phyloP scores from a whole-genome alignment of 169 alveolate species.

The Amoebophrya sp. region DNA sequence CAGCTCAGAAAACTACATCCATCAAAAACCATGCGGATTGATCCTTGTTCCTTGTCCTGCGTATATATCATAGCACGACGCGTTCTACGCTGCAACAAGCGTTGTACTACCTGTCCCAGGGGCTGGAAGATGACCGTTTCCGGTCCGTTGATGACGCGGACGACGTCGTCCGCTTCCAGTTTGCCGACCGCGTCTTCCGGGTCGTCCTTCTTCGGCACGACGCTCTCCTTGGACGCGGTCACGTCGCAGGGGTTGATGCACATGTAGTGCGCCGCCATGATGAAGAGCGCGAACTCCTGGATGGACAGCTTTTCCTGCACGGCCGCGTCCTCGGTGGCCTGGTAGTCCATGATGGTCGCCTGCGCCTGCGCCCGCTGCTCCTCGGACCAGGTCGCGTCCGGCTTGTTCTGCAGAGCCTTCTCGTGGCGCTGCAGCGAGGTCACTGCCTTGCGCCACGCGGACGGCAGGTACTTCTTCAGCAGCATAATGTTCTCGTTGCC shows the following conservation, averaged over 20 bases:
- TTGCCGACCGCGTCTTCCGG: neutral
- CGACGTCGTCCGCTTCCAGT: neutral
- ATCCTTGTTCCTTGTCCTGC: too few species aligned
- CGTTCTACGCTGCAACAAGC: too few species aligned
- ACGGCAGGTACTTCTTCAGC: neutral
- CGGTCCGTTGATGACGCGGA: neutral
- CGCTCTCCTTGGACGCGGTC: neutral
- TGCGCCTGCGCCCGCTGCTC: neutral
- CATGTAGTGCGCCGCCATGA: neutral
- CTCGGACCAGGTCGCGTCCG: neutral
- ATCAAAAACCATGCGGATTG: too few species aligned
- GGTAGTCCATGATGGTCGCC: neutral
- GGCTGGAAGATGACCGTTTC: neutral
- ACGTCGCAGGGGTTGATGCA: neutral
- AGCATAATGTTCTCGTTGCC: neutral
- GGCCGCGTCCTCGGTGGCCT: neutral
- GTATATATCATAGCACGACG: too few species aligned
- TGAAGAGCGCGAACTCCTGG: neutral
- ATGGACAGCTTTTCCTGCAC: neutral
- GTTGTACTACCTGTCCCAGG: neutral
- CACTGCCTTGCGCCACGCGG: slow-evolving; percentile 15
- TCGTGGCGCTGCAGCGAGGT: neutral
- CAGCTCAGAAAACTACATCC: too few species aligned
- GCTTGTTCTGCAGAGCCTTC: neutral
- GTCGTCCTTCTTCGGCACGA: neutral